These are phyloP conservation scores for Colletotrichum karsti DNA, from an alignment of 2,329 filamentous ascomycete species.

Conservation along the genomic window DNA sequence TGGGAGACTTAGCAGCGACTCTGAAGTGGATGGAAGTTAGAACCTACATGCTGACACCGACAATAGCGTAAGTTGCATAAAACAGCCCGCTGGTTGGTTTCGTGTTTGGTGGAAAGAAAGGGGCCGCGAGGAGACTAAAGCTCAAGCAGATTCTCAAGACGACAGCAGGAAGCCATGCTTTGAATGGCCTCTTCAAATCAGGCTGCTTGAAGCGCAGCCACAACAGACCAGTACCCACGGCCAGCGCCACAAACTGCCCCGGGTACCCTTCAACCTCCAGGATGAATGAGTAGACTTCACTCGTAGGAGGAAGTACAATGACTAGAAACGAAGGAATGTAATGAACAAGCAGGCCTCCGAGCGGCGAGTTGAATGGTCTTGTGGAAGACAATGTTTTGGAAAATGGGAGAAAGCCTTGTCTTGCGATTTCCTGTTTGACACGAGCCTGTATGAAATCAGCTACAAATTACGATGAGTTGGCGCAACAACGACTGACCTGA, in stretches of 20 bases:
- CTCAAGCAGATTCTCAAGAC: constrained; percentile 62
- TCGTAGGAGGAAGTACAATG: constrained; percentile 70
- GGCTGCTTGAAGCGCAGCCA: constrained; percentile 68
- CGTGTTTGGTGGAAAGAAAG: constrained; percentile 68
- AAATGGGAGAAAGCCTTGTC: constrained; percentile 75
- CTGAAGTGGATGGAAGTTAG: neutral
- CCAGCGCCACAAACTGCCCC: constrained; percentile 66
- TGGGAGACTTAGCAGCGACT: neutral
- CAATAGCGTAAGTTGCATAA: constrained; percentile 63
- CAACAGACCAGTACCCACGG: constrained; percentile 65
- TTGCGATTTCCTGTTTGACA: constrained; percentile 76
- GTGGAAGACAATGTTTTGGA: constrained; percentile 69
- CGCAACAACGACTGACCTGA: constrained; percentile 52
- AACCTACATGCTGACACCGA: constrained; percentile 62
- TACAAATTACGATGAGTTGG: constrained; percentile 31
- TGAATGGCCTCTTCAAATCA: constrained; percentile 70
- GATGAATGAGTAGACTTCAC: constrained; percentile 77
- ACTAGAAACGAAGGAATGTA: constrained; percentile 74
- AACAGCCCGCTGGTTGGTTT: constrained; percentile 54
- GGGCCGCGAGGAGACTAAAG: constrained; percentile 64
- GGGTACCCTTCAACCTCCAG: constrained; percentile 77
- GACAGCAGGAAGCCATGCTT: constrained; percentile 69
- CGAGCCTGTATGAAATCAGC: constrained; percentile 58
- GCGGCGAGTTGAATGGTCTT: constrained; percentile 71
- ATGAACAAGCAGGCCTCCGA: constrained; percentile 74